A percentile compares a stretch with the other conserved stretches of the same genome.
Conservation (phyloP, 73 alveolate genomes). For the Durusdinium trenchii region DNA sequence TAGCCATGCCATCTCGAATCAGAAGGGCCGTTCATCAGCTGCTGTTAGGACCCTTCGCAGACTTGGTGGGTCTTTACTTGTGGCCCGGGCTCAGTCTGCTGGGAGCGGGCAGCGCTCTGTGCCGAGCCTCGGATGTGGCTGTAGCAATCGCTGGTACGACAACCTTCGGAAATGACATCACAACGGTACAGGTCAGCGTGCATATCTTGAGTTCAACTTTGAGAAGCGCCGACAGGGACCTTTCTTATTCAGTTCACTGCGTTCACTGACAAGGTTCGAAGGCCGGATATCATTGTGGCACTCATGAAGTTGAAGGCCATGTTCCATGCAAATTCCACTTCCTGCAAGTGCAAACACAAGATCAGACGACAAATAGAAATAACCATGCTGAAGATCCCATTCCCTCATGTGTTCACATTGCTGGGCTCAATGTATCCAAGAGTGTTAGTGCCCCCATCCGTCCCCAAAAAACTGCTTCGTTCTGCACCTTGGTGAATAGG, state of each 20-base stretch:
- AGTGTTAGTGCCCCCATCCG: too few species aligned
- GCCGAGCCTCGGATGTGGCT: constrained; percentile 68
- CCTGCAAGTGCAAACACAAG: neutral
- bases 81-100: constrained; percentile 23
- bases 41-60: too few species aligned
- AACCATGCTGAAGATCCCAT: neutral
- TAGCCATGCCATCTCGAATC: too few species aligned
- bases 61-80: too few species aligned
- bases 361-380: too few species aligned
- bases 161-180: too few species aligned
- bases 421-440: too few species aligned
- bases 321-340: constrained; percentile 76
- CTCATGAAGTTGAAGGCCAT: constrained; percentile 88
- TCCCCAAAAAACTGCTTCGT: neutral
- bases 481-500: constrained; percentile 75
- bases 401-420: neutral
- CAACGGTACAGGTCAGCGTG: too few species aligned
- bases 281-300: constrained; percentile 80
- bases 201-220: too few species aligned
- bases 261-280: neutral
- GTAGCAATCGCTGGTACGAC: too few species aligned
- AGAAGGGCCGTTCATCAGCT: too few species aligned
- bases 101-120: constrained; percentile 5
- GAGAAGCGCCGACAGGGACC: too few species aligned
- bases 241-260: neutral